Evolutionary conservation across 305 asterid species (phyloP).

Genomic region (Fraxinus paxiana): DNA sequence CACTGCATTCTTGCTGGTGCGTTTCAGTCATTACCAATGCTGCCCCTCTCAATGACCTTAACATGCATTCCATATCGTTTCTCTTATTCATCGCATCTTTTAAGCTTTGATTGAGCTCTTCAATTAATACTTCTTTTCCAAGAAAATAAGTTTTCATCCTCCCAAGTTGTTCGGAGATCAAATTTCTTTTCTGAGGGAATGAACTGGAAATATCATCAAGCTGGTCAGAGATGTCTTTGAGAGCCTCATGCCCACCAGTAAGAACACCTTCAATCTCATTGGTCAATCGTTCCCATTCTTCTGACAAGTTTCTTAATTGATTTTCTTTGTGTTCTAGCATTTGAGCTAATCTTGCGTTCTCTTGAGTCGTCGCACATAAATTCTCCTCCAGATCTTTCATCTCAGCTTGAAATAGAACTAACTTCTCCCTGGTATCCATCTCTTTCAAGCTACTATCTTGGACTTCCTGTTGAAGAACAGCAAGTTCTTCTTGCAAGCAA

Average conservation of each 20-base stretch:
- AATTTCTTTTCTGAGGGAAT: conserved; percentile 43
- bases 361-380: conserved; percentile 37
- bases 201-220: conserved; percentile 52
- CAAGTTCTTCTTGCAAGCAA: conserved; percentile 92
- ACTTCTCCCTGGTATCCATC: conserved; percentile 48
- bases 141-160: conserved; percentile 51
- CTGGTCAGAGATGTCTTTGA: conserved; percentile 58
- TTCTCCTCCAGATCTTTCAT: conserved; percentile 48
- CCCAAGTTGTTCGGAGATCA: conserved; percentile 64
- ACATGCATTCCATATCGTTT: conserved; percentile 80
- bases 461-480: conserved; percentile 74
- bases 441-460: conserved; percentile 61
- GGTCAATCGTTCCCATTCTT: conserved; percentile 56
- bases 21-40: conserved; percentile 75
- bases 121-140: conserved; percentile 62
- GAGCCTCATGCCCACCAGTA: conserved; percentile 62
- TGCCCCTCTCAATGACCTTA: conserved; percentile 95
- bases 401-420: conserved; percentile 43
- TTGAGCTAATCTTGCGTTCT: conserved; percentile 49
- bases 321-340: conserved; percentile 53
- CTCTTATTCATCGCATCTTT: conserved; percentile 62
- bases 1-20: conserved; percentile 73
- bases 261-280: conserved; percentile 67
- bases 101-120: conserved; percentile 67
- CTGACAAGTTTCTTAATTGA: conserved; percentile 37